A percentile compares a stretch with the other conserved stretches of the same genome.
Evolutionary conservation across 306 rosid genomes (phyloP).

Genomic region (Prinsepia uniflora): DNA sequence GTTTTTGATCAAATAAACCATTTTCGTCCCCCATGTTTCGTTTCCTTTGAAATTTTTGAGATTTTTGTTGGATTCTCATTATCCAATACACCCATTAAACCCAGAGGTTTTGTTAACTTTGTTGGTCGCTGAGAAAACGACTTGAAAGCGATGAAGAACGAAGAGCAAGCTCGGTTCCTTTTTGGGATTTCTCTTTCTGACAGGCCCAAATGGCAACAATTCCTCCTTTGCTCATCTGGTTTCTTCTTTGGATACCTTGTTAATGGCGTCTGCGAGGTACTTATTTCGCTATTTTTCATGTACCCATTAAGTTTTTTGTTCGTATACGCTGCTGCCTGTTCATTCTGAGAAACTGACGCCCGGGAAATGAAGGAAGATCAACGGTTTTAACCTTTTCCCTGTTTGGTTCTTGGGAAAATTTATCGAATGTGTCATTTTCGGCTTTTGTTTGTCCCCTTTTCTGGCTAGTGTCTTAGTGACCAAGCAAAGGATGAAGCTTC

Average conservation of each 20-base stretch:
- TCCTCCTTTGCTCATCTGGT: constrained; percentile 87
- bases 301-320: neutral
- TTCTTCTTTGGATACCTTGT: constrained; percentile 96
- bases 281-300: constrained; percentile 8
- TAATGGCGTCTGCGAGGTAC: constrained; percentile 92
- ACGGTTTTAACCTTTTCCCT: constrained; percentile 17
- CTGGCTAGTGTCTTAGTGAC: constrained; percentile 3
- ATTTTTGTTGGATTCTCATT: constrained; percentile 19
- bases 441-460: neutral
- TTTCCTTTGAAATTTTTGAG: constrained; percentile 14
- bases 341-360: constrained; percentile 14
- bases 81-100: neutral
- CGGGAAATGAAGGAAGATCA: neutral
- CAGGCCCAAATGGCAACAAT: constrained; percentile 82
- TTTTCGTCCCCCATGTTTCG: neutral
- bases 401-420: constrained; percentile 20
- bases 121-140: constrained; percentile 1
- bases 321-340: constrained; percentile 5
- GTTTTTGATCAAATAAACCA: neutral
- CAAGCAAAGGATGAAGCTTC: constrained; percentile 9
- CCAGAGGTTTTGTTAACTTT: too few relatives aligned
- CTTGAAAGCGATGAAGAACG: constrained; percentile 53
- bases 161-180: constrained; percentile 67
- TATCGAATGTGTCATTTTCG: neutral
- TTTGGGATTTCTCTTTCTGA: constrained; percentile 91